Evolutionary conservation across 768 basidiomycete species (phyloP).

Genomic region (Lactifluus rugatus): DNA sequence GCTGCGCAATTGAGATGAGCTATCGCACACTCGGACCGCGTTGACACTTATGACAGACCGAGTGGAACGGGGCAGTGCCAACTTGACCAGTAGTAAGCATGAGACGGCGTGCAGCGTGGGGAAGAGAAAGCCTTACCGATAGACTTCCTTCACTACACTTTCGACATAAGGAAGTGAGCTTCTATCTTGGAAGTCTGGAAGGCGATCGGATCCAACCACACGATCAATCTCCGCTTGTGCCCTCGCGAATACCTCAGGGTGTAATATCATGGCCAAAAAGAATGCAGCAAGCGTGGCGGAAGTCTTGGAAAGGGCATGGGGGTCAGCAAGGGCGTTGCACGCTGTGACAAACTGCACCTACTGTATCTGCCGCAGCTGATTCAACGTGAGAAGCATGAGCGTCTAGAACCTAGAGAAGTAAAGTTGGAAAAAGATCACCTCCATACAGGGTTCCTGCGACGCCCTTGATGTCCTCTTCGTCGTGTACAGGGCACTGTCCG

Average conservation of each 20-base stretch:
- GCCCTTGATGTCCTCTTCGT: slow-evolving; percentile 20
- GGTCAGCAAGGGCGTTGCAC: background rate
- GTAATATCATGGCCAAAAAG: slow-evolving; percentile 18
- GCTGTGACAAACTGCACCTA: background rate
- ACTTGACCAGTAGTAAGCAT: background rate
- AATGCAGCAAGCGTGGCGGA: slow-evolving; percentile 15
- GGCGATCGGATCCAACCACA: slow-evolving; percentile 21
- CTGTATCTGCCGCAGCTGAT: slow-evolving; percentile 20
- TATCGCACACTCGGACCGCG: background rate
- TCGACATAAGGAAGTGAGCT: slow-evolving; percentile 23
- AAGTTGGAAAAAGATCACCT: background rate
- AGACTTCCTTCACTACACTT: slow-evolving; percentile 19
- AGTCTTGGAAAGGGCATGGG: slow-evolving; percentile 11
- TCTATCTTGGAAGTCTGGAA: slow-evolving; percentile 23
- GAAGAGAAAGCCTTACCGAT: slow-evolving; percentile 11
- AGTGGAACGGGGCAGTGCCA: slow-evolving; percentile 19
- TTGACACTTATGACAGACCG: slow-evolving; percentile 6
- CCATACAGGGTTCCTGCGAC: slow-evolving; percentile 18
- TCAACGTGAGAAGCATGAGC: slow-evolving; percentile 6
- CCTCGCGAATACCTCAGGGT: slow-evolving; percentile 21
- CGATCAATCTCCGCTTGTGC: slow-evolving; percentile 25
- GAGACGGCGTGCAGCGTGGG: background rate
- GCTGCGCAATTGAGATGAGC: slow-evolving; percentile 12
- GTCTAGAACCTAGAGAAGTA: background rate
- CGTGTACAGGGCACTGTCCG: background rate